These are phyloP conservation scores for Phytophthora cryptogea DNA, from an alignment of 352 stramenopile genomes.

Conservation along the genomic window DNA sequence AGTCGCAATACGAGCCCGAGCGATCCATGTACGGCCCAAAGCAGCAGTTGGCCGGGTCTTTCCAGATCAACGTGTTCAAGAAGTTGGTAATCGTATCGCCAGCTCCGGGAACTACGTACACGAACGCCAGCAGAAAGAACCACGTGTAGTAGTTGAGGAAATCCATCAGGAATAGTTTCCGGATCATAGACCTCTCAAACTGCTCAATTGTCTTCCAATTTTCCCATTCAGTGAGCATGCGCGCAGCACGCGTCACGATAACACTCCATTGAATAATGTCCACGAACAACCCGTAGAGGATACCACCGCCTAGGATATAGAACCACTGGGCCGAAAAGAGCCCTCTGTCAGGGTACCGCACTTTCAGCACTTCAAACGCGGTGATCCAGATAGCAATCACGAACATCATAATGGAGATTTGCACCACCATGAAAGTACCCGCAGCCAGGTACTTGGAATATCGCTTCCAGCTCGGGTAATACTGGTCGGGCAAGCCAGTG, in stretches of 20 bases:
- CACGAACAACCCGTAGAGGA: conserved; percentile 82
- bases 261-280: conserved; percentile 86
- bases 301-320: conserved; percentile 74
- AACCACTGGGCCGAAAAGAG: conserved; percentile 84
- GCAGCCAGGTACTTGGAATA: conserved; percentile 75
- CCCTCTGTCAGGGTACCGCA: conserved; percentile 64
- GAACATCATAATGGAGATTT: conserved; percentile 88
- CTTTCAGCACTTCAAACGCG: conserved; percentile 75
- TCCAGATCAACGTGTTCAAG: conserved; percentile 76
- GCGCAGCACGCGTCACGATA: conserved; percentile 71
- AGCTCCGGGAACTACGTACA: conserved; percentile 82
- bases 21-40: conserved; percentile 77
- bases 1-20: conserved; percentile 46
- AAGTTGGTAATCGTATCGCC: conserved; percentile 84
- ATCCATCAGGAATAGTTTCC: conserved; percentile 85
- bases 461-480: conserved; percentile 77
- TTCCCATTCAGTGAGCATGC: conserved; percentile 81
- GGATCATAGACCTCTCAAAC: conserved; percentile 79
- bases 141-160: conserved; percentile 91
- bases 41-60: conserved; percentile 81
- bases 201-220: conserved; percentile 88
- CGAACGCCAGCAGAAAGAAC: conserved; percentile 87
- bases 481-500: conserved; percentile 60
- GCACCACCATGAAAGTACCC: conserved; percentile 72
- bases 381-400: conserved; percentile 87